phyloP scores from a whole-genome alignment of 768 basidiomycete species.

The Lactarius hengduanensis region DNA sequence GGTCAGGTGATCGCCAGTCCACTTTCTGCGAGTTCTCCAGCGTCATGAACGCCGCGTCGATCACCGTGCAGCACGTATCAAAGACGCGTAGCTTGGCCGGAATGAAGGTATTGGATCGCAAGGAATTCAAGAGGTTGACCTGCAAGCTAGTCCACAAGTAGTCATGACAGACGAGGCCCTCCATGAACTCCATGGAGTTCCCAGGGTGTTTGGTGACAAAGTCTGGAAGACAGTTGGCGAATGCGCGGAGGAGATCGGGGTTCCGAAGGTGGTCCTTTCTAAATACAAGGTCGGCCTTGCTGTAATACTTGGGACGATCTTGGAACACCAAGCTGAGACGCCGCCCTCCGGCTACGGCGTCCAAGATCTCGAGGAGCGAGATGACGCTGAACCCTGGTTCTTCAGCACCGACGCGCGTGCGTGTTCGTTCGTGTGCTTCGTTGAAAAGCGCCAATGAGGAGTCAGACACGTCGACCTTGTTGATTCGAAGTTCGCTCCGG shows the following conservation, averaged over 20 bases:
- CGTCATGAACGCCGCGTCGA: not conserved
- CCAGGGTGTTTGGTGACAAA: not conserved
- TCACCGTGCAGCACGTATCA: conserved; percentile 2
- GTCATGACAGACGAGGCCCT: conserved; percentile 4
- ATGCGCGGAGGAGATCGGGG: conserved; percentile 1
- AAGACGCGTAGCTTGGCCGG: conserved; percentile 1
- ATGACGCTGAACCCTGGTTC: conserved; percentile 3
- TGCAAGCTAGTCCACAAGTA: conserved; percentile 10
- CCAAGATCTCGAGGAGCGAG: not conserved
- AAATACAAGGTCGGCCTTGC: conserved; percentile 4
- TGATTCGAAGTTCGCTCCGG: not conserved
- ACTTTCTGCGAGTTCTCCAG: conserved; percentile 1
- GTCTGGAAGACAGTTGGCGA: conserved; percentile 9
- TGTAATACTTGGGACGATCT: not conserved
- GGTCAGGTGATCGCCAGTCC: conserved; percentile 19
- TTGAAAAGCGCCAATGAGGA: not conserved
- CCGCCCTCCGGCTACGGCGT: not conserved
- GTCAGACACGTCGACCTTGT: not conserved
- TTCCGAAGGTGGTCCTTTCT: conserved; percentile 15
- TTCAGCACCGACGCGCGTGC: not conserved
- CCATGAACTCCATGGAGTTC: not conserved
- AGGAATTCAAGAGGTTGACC: conserved; percentile 1
- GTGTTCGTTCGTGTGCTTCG: not conserved
- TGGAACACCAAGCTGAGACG: conserved; percentile 1
- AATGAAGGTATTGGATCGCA: not conserved